Conservation (phyloP, 768 basidiomycete genomes). For the Steccherinum ochraceum region DNA sequence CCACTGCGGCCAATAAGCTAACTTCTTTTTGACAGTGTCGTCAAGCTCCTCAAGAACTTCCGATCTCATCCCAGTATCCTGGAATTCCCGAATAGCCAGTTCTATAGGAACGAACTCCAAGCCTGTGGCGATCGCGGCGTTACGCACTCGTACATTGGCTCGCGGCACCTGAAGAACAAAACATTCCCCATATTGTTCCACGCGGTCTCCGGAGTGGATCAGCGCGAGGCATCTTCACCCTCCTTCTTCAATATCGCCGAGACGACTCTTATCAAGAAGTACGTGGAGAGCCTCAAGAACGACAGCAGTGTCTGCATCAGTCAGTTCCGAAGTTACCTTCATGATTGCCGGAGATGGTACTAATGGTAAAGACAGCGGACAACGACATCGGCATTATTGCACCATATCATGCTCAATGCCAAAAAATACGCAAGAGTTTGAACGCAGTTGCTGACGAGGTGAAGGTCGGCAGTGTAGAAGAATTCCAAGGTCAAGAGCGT, state of each 20-base stretch:
- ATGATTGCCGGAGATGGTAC: neutral
- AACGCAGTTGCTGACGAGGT: slow-evolving; percentile 24
- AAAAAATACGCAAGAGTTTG: slow-evolving; percentile 38
- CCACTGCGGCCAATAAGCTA: too few relatives aligned
- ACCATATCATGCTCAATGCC: slow-evolving; percentile 57
- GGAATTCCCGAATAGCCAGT: slow-evolving; percentile 52
- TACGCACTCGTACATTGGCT: slow-evolving; percentile 22
- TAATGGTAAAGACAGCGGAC: slow-evolving; percentile 28
- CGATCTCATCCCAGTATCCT: slow-evolving; percentile 58
- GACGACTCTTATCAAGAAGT: slow-evolving; percentile 44
- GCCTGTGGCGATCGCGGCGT: slow-evolving; percentile 33
- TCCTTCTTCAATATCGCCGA: slow-evolving; percentile 71
- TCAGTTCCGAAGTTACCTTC: slow-evolving; percentile 17
- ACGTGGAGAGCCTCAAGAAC: slow-evolving; percentile 22
- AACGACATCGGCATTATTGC: slow-evolving; percentile 54
- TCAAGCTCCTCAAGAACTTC: slow-evolving; percentile 61
- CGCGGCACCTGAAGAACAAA: slow-evolving; percentile 27
- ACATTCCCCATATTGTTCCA: slow-evolving; percentile 62
- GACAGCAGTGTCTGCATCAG: slow-evolving; percentile 34
- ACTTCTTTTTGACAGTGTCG: slow-evolving; percentile 41
- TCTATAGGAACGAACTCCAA: slow-evolving; percentile 51
- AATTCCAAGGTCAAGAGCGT: slow-evolving; percentile 57
- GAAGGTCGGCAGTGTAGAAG: slow-evolving; percentile 62
- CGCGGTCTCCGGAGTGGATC: slow-evolving; percentile 52
- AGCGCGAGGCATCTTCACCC: slow-evolving; percentile 60